Evolutionary conservation across 2,329 filamentous ascomycete species (phyloP), one percentile per base, ranked within the genome.

Genomic region (Aspergillus glaucus): DNA sequence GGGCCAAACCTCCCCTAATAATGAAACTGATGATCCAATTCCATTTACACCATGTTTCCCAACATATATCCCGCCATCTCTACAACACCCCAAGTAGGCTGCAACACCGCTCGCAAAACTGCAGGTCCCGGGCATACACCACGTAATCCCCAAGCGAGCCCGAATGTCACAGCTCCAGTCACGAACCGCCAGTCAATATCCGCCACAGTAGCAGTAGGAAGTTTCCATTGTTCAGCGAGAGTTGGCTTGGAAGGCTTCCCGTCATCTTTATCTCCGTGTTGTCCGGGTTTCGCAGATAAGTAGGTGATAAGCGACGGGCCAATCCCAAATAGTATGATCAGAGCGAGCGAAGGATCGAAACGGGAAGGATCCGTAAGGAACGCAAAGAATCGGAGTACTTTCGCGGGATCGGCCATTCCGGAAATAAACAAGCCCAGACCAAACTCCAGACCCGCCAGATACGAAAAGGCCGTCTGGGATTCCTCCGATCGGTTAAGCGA

Each of bases 81-180:
- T 24, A 69, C 51, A 28, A 68, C 22, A 3, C 76, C 76, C 76
- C 75, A 78, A 2, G 59, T 52, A 0, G 76, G 76, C 57, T 78
- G 73, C 21, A 73, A 57, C 14, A 75, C 57, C 19, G 70, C 60
- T 41, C 75, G 70, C 55, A 79, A 50, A 14, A 77, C 60, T 0
- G 73, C 76, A 7, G 77, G 75, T 0, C 77, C 77, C 9, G 77
- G 77, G 59, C 77, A 79, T 1, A 75, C 70, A 1, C 77, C 77
- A 10, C 62, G 66, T 50, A 77, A 53, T 0, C 77, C 77, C 76
- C 77, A 80, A 0, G 71, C 75, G 22, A 78, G 45, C 0, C 77
- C 77, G 59, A 79, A 80, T 1, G 66, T 64, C 17, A 62, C 65
- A 3, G 75, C 71, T 2, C 77, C 77, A 2, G 65, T 56, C 10